Conservation (phyloP, 1,284 basidiomycete genomes). For the Sphaerobolus stellatus region DNA sequence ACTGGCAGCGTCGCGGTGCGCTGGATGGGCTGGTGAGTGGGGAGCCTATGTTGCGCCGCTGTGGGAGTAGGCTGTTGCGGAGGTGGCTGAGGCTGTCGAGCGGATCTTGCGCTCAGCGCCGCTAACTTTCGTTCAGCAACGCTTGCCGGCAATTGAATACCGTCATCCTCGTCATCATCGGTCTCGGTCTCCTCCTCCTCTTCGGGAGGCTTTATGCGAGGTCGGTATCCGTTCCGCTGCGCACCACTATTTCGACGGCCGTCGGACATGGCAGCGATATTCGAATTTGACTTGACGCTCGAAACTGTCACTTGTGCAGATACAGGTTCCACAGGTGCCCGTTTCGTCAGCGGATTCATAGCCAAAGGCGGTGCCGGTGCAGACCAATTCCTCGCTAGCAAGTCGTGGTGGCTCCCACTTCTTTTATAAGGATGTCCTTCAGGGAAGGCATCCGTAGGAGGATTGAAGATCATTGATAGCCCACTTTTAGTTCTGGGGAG, state of each 20-base stretch:
- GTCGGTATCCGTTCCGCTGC: constrained; percentile 25
- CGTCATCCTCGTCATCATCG: constrained; percentile 9
- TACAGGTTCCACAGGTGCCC: constrained; percentile 22
- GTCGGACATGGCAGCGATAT: constrained; percentile 16
- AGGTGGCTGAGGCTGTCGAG: constrained; percentile 10
- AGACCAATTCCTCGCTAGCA: constrained; percentile 26
- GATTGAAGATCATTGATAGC: constrained; percentile 66
- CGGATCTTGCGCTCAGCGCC: constrained; percentile 40
- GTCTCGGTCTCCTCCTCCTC: constrained; percentile 10
- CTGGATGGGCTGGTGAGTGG: not conserved
- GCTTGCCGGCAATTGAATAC: constrained; percentile 12
- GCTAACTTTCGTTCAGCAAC: constrained; percentile 27
- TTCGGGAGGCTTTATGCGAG: constrained; percentile 6
- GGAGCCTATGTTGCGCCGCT: not conserved
- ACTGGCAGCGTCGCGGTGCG: constrained; percentile 50
- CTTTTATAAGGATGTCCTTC: constrained; percentile 55
- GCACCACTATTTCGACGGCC: constrained; percentile 45
- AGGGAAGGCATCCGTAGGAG: constrained; percentile 60
- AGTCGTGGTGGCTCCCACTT: constrained; percentile 51
- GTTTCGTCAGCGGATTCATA: constrained; percentile 9
- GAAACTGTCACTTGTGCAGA: constrained; percentile 5
- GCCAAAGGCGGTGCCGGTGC: constrained; percentile 11
- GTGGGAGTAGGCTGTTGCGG: not conserved
- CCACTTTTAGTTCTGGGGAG: constrained; percentile 51
- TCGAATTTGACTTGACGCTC: constrained; percentile 3